Percentiles rank a stretch among this genome's conserved stretches.
Evolutionary conservation across 1,284 basidiomycete genomes (phyloP).

Genomic region (Albatrellus sp.): DNA sequence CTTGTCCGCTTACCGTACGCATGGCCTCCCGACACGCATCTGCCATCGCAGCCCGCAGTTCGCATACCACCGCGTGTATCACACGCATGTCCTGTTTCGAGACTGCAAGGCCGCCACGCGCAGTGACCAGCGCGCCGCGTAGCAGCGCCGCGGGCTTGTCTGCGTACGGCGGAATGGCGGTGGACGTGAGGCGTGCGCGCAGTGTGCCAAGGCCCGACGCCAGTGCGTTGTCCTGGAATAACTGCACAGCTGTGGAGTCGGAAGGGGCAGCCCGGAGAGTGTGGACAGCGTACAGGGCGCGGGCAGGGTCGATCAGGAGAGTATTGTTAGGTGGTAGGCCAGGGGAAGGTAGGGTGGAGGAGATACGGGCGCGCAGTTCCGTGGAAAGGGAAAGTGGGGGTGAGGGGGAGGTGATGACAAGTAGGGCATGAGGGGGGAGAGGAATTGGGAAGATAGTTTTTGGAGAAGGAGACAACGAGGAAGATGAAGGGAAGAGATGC

Average conservation of each 20-base stretch:
- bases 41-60: conserved; percentile 8
- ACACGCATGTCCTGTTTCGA: conserved; percentile 5
- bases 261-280: conserved; percentile 31
- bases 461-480: conserved; percentile 3
- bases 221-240: conserved; percentile 49
- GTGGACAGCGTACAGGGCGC: conserved; percentile 40
- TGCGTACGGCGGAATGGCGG: neutral
- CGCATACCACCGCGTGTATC: conserved; percentile 5
- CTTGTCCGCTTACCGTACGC: neutral
- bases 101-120: conserved; percentile 1
- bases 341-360: conserved; percentile 19
- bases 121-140: conserved; percentile 1
- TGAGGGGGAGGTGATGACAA: conserved; percentile 30
- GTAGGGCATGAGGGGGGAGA: conserved; percentile 37
- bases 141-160: conserved; percentile 7
- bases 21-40: conserved; percentile 5
- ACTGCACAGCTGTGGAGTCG: conserved; percentile 38
- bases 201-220: conserved; percentile 45
- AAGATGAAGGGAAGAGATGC: conserved; percentile 18
- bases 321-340: conserved; percentile 16
- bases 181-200: conserved; percentile 19
- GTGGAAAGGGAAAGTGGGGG: conserved; percentile 9
- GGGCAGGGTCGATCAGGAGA: conserved; percentile 41
- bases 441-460: conserved; percentile 18
- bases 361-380: conserved; percentile 29